Conservation (phyloP, 176 grass and related monocot species). For the Carex pumila region DNA sequence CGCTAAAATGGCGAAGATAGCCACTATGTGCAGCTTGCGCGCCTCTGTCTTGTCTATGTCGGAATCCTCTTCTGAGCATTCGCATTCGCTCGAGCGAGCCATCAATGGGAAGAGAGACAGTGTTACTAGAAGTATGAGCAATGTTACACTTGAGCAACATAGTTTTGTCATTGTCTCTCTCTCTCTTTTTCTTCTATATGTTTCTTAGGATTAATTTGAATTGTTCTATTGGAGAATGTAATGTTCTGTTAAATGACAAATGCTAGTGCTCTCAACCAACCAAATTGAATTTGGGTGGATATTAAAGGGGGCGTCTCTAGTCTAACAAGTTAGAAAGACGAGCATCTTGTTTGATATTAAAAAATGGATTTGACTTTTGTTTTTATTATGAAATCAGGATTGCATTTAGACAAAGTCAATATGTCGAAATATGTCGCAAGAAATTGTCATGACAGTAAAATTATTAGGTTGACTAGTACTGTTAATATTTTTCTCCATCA, state of each 20-base stretch:
- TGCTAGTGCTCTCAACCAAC: not conserved
- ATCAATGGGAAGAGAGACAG: conserved; percentile 13
- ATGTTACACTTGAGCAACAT: not conserved
- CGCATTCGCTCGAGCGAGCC: conserved; percentile 21
- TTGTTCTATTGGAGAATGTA: no score
- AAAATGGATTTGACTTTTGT: no score
- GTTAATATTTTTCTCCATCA: not conserved
- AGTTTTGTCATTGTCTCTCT: not conserved
- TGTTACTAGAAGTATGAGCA: not conserved
- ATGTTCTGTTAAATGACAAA: no score
- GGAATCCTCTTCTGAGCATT: conserved; percentile 11
- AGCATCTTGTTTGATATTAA: no score
- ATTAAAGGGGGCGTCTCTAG: no score
- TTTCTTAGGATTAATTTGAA: no score
- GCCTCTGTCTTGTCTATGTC: conserved; percentile 32
- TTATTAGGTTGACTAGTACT: no score
- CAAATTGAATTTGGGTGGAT: not conserved
- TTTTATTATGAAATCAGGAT: no score
- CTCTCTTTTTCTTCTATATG: not conserved
- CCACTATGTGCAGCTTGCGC: conserved; percentile 38
- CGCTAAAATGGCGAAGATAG: conserved; percentile 59
- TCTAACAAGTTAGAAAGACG: no score
- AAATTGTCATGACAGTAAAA: no score
- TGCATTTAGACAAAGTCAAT: no score
- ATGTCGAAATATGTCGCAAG: no score